Conservation (phyloP, 2,329 filamentous ascomycete species). For the Fusarium denticulatum region DNA sequence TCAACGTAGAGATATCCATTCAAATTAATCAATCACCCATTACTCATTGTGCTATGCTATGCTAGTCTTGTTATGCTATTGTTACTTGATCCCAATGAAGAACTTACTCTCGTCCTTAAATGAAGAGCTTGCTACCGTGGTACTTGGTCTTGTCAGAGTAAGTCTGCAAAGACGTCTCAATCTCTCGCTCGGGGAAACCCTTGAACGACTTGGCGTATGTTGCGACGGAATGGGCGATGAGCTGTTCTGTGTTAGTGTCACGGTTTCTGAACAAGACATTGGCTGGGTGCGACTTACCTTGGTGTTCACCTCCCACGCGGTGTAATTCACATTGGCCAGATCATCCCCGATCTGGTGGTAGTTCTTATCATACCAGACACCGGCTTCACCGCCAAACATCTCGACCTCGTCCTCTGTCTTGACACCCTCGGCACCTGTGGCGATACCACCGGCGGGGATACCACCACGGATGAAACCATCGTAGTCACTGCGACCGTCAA, state of each 20-base stretch:
- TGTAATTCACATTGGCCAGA: conserved; percentile 65
- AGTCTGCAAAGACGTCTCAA: conserved; percentile 40
- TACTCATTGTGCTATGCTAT: background rate
- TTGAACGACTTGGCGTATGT: conserved; percentile 73
- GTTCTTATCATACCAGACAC: conserved; percentile 67
- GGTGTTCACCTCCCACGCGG: conserved; percentile 69
- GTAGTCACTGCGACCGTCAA: conserved; percentile 84
- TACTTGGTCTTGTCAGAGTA: conserved; percentile 57
- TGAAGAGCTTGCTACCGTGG: conserved; percentile 53
- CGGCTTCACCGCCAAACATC: conserved; percentile 77
- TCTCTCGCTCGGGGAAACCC: conserved; percentile 67
- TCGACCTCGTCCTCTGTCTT: conserved; percentile 74
- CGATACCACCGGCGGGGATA: conserved; percentile 79
- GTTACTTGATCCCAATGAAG: background rate
- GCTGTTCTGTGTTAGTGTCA: conserved; percentile 49
- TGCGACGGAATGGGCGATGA: conserved; percentile 78
- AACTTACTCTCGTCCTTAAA: background rate
- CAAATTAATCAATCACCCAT: conserved; percentile 17
- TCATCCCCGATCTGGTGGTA: conserved; percentile 72
- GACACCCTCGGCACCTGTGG: conserved; percentile 79
- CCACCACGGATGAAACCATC: conserved; percentile 78
- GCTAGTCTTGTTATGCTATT: background rate
- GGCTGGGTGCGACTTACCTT: conserved; percentile 54
- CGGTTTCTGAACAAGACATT: background rate
- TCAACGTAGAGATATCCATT: conserved; percentile 36